Evolutionary conservation across 2,329 filamentous ascomycete species (phyloP).

Genomic region (Penicillium paneum): DNA sequence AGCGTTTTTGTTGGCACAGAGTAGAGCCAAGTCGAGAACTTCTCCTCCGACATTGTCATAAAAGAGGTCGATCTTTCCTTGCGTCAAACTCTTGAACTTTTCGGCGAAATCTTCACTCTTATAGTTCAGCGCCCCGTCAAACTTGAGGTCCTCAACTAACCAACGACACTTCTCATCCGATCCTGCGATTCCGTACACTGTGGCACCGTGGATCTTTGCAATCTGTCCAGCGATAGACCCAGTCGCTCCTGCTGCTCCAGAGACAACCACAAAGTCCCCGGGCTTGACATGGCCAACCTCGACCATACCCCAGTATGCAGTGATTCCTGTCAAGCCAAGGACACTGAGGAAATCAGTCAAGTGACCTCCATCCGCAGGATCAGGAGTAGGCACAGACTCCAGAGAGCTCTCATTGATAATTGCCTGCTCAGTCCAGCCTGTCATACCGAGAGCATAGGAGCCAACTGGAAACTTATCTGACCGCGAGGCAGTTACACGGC

Average conservation of each 20-base stretch:
- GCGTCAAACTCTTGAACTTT: neutral
- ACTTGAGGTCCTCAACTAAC: conserved; percentile 51
- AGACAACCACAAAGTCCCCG: conserved; percentile 46
- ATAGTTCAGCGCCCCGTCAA: conserved; percentile 56
- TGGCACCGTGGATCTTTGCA: conserved; percentile 39
- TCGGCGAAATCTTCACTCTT: conserved; percentile 32
- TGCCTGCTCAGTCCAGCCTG: neutral
- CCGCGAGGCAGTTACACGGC: neutral
- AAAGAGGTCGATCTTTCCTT: neutral
- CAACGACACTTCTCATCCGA: conserved; percentile 52
- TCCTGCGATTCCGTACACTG: conserved; percentile 53
- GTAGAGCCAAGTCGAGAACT: neutral
- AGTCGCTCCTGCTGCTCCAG: conserved; percentile 49
- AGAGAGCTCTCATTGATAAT: neutral
- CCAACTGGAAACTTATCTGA: neutral
- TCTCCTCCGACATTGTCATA: neutral
- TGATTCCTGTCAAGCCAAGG: conserved; percentile 35
- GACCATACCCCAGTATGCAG: conserved; percentile 49
- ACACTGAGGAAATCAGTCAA: conserved; percentile 34
- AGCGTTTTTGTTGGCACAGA: neutral
- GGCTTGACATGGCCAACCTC: conserved; percentile 39
- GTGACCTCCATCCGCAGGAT: neutral
- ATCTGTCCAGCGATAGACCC: conserved; percentile 53
- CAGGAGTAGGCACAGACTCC: neutral
- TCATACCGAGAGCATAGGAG: neutral